These are phyloP conservation scores for Hymenoscyphus repandus DNA, from an alignment of 2,329 filamentous ascomycete species.

Conservation along the genomic window DNA sequence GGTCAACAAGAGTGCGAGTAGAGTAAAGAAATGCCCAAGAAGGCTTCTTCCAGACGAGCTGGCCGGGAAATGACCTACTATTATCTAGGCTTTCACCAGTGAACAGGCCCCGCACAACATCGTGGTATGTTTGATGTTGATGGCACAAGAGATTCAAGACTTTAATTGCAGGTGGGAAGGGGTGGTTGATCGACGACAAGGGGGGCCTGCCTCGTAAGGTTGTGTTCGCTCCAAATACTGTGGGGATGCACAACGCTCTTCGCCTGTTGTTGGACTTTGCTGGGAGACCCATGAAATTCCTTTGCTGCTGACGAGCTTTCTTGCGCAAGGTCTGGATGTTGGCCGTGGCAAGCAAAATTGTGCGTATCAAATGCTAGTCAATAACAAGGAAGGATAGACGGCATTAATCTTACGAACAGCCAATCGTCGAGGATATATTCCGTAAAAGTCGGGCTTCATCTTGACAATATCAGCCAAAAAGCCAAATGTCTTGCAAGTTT, in stretches of 20 bases:
- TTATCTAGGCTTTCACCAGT: conserved; percentile 3
- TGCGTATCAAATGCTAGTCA: conserved; percentile 15
- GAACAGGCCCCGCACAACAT: too few species aligned
- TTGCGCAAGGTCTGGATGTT: conserved; percentile 16
- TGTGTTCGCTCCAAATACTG: conserved; percentile 18
- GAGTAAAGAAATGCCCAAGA: conserved; percentile 8
- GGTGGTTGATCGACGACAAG: conserved; percentile 39
- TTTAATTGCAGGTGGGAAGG: conserved; percentile 32
- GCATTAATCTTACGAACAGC: conserved; percentile 22
- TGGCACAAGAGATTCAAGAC: conserved; percentile 36
- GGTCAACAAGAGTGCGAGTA: conserved; percentile 10
- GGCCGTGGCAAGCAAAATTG: neutral
- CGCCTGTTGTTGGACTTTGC: conserved; percentile 5
- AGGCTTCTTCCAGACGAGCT: neutral
- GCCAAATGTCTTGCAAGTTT: conserved; percentile 2
- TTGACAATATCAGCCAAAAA: conserved; percentile 17
- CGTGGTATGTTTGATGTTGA: conserved; percentile 45
- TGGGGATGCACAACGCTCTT: conserved; percentile 11
- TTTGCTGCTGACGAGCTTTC: conserved; percentile 1
- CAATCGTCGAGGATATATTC: conserved; percentile 16
- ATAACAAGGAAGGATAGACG: conserved; percentile 2
- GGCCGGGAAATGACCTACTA: conserved; percentile 5
- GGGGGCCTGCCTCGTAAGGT: conserved; percentile 14
- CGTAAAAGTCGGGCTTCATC: conserved; percentile 6
- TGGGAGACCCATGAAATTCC: neutral